Evolutionary conservation across 164 flowering plant species (phyloP).

Genomic region (Magnolia sinica): DNA sequence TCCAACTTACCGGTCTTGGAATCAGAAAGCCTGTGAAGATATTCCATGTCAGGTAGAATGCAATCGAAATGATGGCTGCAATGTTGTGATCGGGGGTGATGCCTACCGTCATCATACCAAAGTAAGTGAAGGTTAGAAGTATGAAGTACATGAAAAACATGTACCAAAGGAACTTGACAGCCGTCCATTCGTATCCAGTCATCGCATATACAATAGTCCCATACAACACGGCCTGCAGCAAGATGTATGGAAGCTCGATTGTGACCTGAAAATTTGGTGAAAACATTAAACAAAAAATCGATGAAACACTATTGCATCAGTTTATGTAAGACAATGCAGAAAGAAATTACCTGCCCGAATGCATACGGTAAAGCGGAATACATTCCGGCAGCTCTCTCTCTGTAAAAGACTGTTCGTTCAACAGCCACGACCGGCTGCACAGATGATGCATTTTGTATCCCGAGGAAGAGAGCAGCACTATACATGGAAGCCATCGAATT

Average conservation of each 20-base stretch:
- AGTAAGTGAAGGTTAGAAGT: constrained; percentile 11
- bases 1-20: constrained; percentile 9
- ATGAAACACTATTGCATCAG: background rate
- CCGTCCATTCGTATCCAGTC: constrained; percentile 14
- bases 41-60: constrained; percentile 7
- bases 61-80: constrained; percentile 3
- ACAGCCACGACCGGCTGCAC: constrained; percentile 95
- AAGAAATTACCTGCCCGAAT: constrained; percentile 70
- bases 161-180: constrained; percentile 8
- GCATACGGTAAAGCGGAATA: constrained; percentile 94
- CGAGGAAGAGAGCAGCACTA: constrained; percentile 78
- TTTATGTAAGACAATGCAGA: background rate
- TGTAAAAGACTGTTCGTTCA: constrained; percentile 89
- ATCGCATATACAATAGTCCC: constrained; percentile 12
- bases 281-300: background rate
- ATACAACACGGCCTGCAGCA: constrained; percentile 1
- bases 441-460: constrained; percentile 74
- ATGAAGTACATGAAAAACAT: constrained; percentile 5
- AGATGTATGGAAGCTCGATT: constrained; percentile 12
- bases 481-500: constrained; percentile 98
- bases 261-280: constrained; percentile 5
- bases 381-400: constrained; percentile 97
- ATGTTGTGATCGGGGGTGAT: constrained; percentile 13
- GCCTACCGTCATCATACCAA: constrained; percentile 12
- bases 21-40: constrained; percentile 12